Percentiles rank a stretch among this genome's conserved stretches.
These are phyloP conservation scores for Trichosporon coremiiforme DNA, from an alignment of 1,284 basidiomycete species.

Conservation along the genomic window DNA sequence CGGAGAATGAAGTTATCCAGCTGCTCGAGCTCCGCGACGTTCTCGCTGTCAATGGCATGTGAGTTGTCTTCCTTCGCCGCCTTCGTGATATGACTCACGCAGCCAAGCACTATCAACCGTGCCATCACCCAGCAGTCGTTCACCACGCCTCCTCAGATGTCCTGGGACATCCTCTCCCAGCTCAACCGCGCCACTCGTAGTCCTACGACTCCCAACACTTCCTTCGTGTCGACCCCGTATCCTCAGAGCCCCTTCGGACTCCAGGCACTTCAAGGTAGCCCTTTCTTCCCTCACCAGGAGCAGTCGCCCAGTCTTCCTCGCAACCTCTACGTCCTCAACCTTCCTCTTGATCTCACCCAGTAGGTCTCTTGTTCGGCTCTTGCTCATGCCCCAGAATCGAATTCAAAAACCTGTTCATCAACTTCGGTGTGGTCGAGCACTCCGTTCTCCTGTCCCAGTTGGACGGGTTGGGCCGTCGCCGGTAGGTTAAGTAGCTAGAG, in stretches of 20 bases:
- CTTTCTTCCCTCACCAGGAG: constrained; percentile 3
- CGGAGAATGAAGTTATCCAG: constrained; percentile 39
- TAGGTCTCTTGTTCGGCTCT: constrained; percentile 23
- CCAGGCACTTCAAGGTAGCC: constrained; percentile 7
- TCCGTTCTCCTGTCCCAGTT: constrained; percentile 51
- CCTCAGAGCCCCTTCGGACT: constrained; percentile 21
- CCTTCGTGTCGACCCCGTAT: constrained; percentile 21
- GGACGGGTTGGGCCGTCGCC: constrained; percentile 47
- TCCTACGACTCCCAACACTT: constrained; percentile 21
- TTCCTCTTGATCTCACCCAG: constrained; percentile 51
- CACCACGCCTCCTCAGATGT: constrained; percentile 25
- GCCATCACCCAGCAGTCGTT: constrained; percentile 13
- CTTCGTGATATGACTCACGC: constrained; percentile 14
- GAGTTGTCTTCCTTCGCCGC: constrained; percentile 25
- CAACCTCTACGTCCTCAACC: constrained; percentile 52
- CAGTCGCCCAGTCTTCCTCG: constrained; percentile 38
- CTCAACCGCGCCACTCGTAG: constrained; percentile 17
- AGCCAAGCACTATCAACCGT: constrained; percentile 27
- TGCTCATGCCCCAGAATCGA: constrained; percentile 38
- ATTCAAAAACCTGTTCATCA: constrained; percentile 44
- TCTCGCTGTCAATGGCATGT: constrained; percentile 45
- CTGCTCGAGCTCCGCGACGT: constrained; percentile 40
- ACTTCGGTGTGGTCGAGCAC: constrained; percentile 49
- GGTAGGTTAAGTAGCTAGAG: constrained; percentile 22
- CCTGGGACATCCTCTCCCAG: constrained; percentile 27